Evolutionary conservation across 768 basidiomycete genomes (phyloP), one percentile per base, ranked within the genome.

Genomic region (Auriscalpium microsporum): DNA sequence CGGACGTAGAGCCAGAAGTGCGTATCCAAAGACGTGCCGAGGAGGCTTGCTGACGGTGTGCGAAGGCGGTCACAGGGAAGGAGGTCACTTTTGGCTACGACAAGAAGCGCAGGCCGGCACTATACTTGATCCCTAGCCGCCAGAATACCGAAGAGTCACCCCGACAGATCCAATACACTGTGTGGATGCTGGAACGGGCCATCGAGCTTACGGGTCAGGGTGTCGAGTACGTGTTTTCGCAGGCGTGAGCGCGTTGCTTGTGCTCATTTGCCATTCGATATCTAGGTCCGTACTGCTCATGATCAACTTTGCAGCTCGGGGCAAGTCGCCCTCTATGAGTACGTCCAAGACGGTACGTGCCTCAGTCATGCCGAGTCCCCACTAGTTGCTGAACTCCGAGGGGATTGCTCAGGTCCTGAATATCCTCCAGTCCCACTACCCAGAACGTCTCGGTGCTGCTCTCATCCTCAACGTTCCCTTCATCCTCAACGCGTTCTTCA

Each of bases 381-480:
- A n/a, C 16, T 9, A 17, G 14, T 44, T 38, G 14, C 13, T 17
- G 11, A 47, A 9, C 48, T 35, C 49, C 54, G 38, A n/a, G 11
- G 21, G 21, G 21, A 21, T 21, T 3, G 3, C 21, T 3, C 46
- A 68, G 65, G 64, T 68, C 28, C 54, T 70, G 3, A 63, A 76
- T 66, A 86, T 90, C 61, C 74, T 91, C 13, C 90, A 91, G 63
- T 78, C 81, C 21, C 89, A 93, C 65, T 93, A 91, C 63, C 90
- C 90, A 0, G 93, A 95, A 67, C 82, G 93, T 4, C 81, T 95
- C 36, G 90, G 89, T 33, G 67, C 68, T 33, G 79, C 90, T 1
- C 69, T 90, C 45, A 81, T 92, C 63, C 75, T 85, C 56, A 88
- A 93, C 62, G 77, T 93, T n/a, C 91, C 92, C 4, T 92, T 82